Conservation (phyloP, 306 rosid genomes). For the Trifolium fragiferum region DNA sequence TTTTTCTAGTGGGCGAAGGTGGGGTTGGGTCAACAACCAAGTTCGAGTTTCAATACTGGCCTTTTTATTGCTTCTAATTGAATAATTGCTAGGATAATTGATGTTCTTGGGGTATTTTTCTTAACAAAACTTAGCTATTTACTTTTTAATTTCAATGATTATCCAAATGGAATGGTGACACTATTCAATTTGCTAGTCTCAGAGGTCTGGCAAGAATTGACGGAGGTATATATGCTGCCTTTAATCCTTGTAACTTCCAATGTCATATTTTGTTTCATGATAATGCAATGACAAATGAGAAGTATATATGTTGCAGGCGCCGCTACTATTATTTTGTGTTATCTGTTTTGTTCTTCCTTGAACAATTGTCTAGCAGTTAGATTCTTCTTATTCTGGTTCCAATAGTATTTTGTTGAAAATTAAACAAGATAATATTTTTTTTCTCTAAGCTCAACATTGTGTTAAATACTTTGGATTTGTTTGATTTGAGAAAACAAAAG, state of each 20-base stretch:
- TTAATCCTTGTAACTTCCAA: slow-evolving; percentile 18
- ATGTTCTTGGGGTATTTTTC: slow-evolving; percentile 50
- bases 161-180: slow-evolving; percentile 98
- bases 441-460: slow-evolving; percentile 1
- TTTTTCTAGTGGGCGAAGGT: slow-evolving; percentile 4
- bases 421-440: slow-evolving; percentile 8
- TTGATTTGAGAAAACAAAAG: neutral
- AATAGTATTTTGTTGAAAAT: slow-evolving; percentile 27
- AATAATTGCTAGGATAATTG: slow-evolving; percentile 28
- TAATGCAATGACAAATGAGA: slow-evolving; percentile 21
- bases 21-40: slow-evolving; percentile 28
- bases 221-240: slow-evolving; percentile 65
- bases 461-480: neutral
- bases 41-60: slow-evolving; percentile 18
- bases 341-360: slow-evolving; percentile 16
- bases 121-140: slow-evolving; percentile 83
- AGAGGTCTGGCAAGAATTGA: slow-evolving; percentile 81
- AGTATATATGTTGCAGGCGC: slow-evolving; percentile 24
- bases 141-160: slow-evolving; percentile 92
- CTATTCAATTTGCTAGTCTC: slow-evolving; percentile 92
- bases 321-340: neutral
- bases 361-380: slow-evolving; percentile 20
- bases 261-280: slow-evolving; percentile 35
- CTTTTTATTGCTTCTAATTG: slow-evolving; percentile 26
- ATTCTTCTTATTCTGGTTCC: slow-evolving; percentile 8